Evolutionary conservation across 2,329 filamentous ascomycete species (phyloP), one percentile per base, ranked within the genome.

Genomic region (Beauveria australis): DNA sequence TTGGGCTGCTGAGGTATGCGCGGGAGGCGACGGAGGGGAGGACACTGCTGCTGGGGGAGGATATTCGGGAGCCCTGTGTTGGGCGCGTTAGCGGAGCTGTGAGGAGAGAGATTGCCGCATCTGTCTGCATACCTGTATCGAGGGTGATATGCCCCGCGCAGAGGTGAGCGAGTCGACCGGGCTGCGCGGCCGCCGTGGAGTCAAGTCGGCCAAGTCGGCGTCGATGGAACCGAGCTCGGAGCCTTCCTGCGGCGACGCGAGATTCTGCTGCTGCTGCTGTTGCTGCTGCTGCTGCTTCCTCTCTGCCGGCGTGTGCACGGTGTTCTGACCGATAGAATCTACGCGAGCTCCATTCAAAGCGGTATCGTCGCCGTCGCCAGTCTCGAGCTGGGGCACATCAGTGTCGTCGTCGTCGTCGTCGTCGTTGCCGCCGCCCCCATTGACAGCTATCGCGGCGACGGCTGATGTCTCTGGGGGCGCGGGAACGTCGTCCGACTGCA

Each of bases 131-230:
- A 90, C 88, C 76, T 89, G 88, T 59, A 91, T 72, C 18, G 91
- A 96, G 24, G 89, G 89, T 5, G 88, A 86, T 71, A 93, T 88
- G 68, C 93, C 89, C 28, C 89, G 88, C 28, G 84, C 85, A 4
- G 89, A 93, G 59, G 82, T 71, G 6, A 83, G 71, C 8, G 87
- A 89, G 63, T 79, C 83, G 53, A 79, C 78, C 3, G 85, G 86
- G 68, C 89, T 92, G 53, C 81, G 60, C 8, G 30, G 57, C 10
- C 62, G 37, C n/a, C 30, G n/a, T 24, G 60, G 63, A n/a, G 60
- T 54, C 40, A 76, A 76, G 64, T 79, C 76, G 49, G 80, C 78
- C 8, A 79, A 81, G 7, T 65, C 66, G 62, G 75, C 73, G n/a
- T 80, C 78, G 46, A 53, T 10, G 3, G 62, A 64, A 12, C 30